Evolutionary conservation across 202 grass and related monocot genomes (phyloP).

Genomic region (Bolboschoenoplectus hybrid): DNA sequence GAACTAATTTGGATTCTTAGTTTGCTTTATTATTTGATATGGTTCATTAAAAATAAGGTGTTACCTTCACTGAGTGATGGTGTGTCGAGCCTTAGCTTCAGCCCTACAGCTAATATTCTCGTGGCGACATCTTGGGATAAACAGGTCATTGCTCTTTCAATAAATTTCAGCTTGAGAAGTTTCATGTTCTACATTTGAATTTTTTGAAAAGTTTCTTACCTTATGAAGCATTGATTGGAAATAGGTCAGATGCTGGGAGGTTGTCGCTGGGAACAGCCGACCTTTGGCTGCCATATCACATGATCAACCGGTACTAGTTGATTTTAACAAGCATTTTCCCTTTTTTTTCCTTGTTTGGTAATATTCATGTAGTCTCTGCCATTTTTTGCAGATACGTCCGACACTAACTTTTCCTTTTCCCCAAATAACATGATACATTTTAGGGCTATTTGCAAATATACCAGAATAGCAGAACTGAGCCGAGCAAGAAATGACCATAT

Average conservation of each 20-base stretch:
- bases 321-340: neutral
- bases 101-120: slow-evolving; percentile 71
- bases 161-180: slow-evolving; percentile 11
- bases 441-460: neutral
- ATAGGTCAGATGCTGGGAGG: slow-evolving; percentile 87
- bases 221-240: neutral
- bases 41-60: slow-evolving; percentile 20
- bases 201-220: neutral
- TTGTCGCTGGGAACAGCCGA: slow-evolving; percentile 53
- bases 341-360: neutral
- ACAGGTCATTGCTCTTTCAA: slow-evolving; percentile 45
- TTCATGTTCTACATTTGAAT: neutral
- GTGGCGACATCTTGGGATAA: slow-evolving; percentile 91
- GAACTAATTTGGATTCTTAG: neutral
- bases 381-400: neutral
- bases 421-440: neutral
- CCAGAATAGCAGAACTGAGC: neutral
- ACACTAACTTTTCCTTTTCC: neutral
- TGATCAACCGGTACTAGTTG: slow-evolving; percentile 57
- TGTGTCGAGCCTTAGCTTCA: slow-evolving; percentile 82
- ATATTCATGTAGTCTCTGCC: neutral
- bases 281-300: slow-evolving; percentile 70
- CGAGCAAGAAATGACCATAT: neutral
- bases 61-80: slow-evolving; percentile 50
- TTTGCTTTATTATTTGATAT: neutral